A percentile compares a stretch with the other conserved stretches of the same genome.
Evolutionary conservation across 257 asterid genomes (phyloP).

Genomic region (Ligustrum vulgare): DNA sequence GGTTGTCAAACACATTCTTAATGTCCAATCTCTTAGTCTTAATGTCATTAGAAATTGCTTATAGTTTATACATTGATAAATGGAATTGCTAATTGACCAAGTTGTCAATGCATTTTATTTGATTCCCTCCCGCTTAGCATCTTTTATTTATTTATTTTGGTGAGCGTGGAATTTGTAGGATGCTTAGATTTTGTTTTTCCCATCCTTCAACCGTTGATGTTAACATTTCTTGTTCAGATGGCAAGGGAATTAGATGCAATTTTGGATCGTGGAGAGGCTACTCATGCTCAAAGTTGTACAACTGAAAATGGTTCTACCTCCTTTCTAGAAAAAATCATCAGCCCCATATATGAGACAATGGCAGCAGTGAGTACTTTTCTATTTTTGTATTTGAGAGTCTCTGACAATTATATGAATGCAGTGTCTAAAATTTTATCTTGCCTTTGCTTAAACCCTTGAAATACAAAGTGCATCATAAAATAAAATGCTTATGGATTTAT

Average conservation of each 20-base stretch:
- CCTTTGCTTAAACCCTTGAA: conserved; percentile 3
- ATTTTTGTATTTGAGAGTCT: not conserved
- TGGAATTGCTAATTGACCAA: conserved; percentile 1
- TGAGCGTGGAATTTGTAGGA: not conserved
- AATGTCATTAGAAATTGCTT: conserved; percentile 1
- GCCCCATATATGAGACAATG: conserved; percentile 65
- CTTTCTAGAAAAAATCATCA: conserved; percentile 66
- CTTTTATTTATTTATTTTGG: not conserved
- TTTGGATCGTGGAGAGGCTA: conserved; percentile 83
- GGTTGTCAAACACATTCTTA: too few species aligned
- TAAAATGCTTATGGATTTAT: conserved; percentile 9
- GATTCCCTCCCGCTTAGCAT: conserved; percentile 10
- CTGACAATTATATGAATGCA: not conserved
- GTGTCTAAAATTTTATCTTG: conserved; percentile 6
- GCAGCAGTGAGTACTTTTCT: conserved; percentile 45
- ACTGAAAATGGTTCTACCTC: conserved; percentile 60
- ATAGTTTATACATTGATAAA: conserved; percentile 11
- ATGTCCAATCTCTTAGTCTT: too few species aligned
- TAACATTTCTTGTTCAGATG: conserved; percentile 60
- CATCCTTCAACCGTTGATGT: not conserved
- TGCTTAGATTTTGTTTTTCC: conserved; percentile 11
- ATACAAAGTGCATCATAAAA: conserved; percentile 10
- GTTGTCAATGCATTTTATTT: not conserved
- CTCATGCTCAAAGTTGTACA: conserved; percentile 58
- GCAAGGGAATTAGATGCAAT: conserved; percentile 85